Base-by-base conservation (phyloP, 164 flowering plant species). In the Santalum album region DNA sequence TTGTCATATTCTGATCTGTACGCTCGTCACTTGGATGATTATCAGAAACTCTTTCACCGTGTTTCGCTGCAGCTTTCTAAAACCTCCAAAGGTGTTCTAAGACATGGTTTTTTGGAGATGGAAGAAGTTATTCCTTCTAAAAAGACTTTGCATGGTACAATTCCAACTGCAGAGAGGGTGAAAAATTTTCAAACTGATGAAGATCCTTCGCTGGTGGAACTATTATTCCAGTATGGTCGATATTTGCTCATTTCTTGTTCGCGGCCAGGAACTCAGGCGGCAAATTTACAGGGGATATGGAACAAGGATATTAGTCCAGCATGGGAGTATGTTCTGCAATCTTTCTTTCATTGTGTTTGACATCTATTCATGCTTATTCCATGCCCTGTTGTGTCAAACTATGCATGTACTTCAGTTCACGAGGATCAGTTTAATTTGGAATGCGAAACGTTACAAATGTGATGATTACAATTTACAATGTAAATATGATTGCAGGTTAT, bases 211-310 rank as follows among this genome's bases (percentile, higher is more conserved):
- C 64, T 89, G 56, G 82, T 92, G 65, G 88, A 78, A 78, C 89
- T 92, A 61, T 65, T 88, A 27, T 92, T 92, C 70, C 98, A 92
- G 51, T 92, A 73, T 74, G 95, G 98, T 54, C 76, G 98, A 6
- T 92, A 92, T 72, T 74, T 92, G 69, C 83, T 92, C 27, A 88
- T 92, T 54, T 78, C 96, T 64, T 81, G 81, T 71, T 88, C 98
- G 35, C 75, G 96, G 49, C 91, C 94, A 60, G 95, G 95, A 75
- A 83, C 91, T 49, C 95, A 92, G 69, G 77, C 67, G 51, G 74
- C 98, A 55, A 88, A 88, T 70, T 73, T 88, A 38, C 98, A 92
- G 65, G 98, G 98, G 19, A 84, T 92, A 59, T 92, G 98, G 96
- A 92, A 75, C 71, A 75, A 84, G 64, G 78, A 88, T 50, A 51